Evolutionary conservation across 2,329 filamentous ascomycete species (phyloP).

Genomic region (Diplocarpon mali): DNA sequence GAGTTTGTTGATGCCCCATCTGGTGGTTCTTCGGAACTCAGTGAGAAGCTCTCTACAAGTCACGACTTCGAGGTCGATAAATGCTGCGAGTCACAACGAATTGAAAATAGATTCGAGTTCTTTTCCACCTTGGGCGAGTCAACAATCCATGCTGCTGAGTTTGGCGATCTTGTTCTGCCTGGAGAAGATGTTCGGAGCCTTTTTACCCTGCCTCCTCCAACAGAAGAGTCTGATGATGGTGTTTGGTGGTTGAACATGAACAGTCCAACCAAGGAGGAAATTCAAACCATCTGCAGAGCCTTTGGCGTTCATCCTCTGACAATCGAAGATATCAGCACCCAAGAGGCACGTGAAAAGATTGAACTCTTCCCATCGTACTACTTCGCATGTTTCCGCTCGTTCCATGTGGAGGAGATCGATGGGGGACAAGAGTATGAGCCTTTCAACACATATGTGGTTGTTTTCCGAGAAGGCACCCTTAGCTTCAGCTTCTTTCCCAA

Average conservation of each 20-base stretch:
- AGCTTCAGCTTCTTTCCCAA: constrained; percentile 91
- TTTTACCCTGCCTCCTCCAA: constrained; percentile 58
- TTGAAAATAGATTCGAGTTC: constrained; percentile 70
- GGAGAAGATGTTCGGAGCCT: constrained; percentile 84
- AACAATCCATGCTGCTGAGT: constrained; percentile 80
- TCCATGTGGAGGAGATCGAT: constrained; percentile 64
- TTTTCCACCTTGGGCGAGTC: constrained; percentile 93
- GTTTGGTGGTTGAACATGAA: constrained; percentile 99
- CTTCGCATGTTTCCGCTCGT: constrained; percentile 94
- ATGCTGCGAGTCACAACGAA: constrained; percentile 15
- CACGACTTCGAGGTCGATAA: constrained; percentile 10
- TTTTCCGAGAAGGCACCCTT: constrained; percentile 88
- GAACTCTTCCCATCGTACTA: constrained; percentile 97
- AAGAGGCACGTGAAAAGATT: constrained; percentile 96
- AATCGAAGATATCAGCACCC: constrained; percentile 88
- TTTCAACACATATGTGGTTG: constrained; percentile 92
- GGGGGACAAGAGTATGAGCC: constrained; percentile 79
- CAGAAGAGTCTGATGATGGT: constrained; percentile 54
- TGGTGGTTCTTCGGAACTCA: constrained; percentile 30
- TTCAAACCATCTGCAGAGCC: constrained; percentile 78
- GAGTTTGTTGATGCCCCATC: constrained; percentile 45
- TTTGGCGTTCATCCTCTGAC: constrained; percentile 95
- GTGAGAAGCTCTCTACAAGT: constrained; percentile 35
- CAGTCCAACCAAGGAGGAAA: constrained; percentile 79
- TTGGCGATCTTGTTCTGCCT: constrained; percentile 79